phyloP scores from a whole-genome alignment of 805 yeast species.

The Saturnispora besseyi region DNA sequence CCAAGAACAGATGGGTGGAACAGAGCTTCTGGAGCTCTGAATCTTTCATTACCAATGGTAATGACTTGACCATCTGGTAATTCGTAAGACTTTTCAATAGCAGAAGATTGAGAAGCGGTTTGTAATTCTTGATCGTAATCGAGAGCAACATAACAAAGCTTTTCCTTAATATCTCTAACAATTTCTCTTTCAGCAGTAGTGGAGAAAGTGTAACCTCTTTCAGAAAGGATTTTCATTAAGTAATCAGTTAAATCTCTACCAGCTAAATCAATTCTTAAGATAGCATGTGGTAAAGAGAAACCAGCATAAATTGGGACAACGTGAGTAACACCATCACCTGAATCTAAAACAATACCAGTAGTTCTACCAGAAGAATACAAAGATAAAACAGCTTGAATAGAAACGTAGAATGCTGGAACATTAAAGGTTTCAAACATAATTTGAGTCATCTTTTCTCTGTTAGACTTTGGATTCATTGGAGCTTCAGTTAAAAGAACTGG shows the following conservation, averaged over 20 bases:
- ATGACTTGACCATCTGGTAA: conserved; percentile 99
- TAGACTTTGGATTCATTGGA: conserved; percentile 98
- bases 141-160: conserved; percentile 96
- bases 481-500: conserved; percentile 99
- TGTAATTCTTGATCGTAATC: conserved; percentile 99
- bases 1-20: conserved; percentile 94
- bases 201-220: conserved; percentile 98
- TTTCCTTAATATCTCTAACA: conserved; percentile 90
- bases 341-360: conserved; percentile 98
- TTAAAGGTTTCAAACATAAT: conserved; percentile 98
- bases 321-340: conserved; percentile 99
- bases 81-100: conserved; percentile 98
- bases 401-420: conserved; percentile 98
- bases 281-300: conserved; percentile 98
- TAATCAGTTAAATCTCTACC: conserved; percentile 99
- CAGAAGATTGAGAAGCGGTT: conserved; percentile 96
- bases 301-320: conserved; percentile 99
- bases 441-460: conserved; percentile 99
- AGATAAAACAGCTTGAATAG: conserved; percentile 93
- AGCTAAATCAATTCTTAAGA: conserved; percentile 96
- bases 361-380: conserved; percentile 99
- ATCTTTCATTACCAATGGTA: conserved; percentile 99
- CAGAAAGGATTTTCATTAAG: conserved; percentile 96
- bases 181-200: conserved; percentile 99
- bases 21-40: conserved; percentile 99